Percentiles rank a stretch among this genome's conserved stretches.
These are phyloP conservation scores for Panellus pusillus DNA, from an alignment of 768 basidiomycete species.

Conservation along the genomic window DNA sequence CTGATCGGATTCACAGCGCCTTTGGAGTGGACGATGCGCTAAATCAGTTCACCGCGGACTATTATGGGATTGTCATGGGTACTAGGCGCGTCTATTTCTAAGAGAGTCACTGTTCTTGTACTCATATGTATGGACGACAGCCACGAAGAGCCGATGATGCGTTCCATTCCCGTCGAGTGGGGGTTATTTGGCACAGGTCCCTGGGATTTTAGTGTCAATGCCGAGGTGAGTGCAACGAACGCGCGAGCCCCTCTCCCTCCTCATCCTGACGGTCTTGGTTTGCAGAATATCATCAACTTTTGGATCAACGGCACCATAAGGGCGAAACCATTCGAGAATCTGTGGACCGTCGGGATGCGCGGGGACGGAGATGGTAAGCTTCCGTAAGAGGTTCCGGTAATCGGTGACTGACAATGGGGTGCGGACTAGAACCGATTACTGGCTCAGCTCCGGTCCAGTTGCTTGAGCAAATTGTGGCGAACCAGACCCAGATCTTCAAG, in stretches of 20 bases:
- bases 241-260: no score
- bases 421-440: slow-evolving; percentile 47
- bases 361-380: slow-evolving; percentile 54
- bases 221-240: background rate
- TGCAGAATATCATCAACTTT: slow-evolving; percentile 50
- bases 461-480: slow-evolving; percentile 54
- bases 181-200: slow-evolving; percentile 51
- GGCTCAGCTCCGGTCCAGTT: slow-evolving; percentile 45
- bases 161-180: slow-evolving; percentile 70
- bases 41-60: slow-evolving; percentile 64
- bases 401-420: background rate
- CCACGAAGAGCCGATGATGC: slow-evolving; percentile 77
- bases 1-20: slow-evolving; percentile 31
- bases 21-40: slow-evolving; percentile 60
- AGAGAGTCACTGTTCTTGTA: background rate
- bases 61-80: slow-evolving; percentile 70
- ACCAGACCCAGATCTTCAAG: slow-evolving; percentile 62
- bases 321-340: slow-evolving; percentile 57
- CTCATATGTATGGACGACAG: slow-evolving; percentile 25
- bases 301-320: slow-evolving; percentile 63
- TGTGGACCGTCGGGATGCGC: slow-evolving; percentile 72
- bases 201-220: slow-evolving; percentile 50
- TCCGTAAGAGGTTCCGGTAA: background rate
- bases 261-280: background rate
- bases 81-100: slow-evolving; percentile 42